A percentile compares a stretch with the other conserved stretches of the same genome.
Evolutionary conservation across 2,329 filamentous ascomycete genomes (phyloP).

Genomic region (Fusarium heterosporum): DNA sequence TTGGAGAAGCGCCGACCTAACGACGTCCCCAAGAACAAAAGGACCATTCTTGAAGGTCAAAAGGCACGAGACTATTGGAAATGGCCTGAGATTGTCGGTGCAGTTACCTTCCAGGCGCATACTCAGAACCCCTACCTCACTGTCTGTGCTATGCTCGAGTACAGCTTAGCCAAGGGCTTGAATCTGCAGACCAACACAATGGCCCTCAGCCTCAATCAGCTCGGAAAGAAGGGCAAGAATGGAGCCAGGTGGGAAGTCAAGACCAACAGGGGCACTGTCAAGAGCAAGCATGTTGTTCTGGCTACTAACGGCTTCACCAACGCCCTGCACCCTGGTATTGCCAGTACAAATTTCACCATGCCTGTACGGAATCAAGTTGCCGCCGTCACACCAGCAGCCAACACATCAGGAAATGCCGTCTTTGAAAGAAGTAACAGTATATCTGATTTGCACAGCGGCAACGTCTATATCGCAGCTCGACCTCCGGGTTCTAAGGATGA

Average conservation of each 20-base stretch:
- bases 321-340: conserved; percentile 17
- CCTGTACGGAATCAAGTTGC: conserved; percentile 27
- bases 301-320: conserved; percentile 31
- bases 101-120: conserved; percentile 28
- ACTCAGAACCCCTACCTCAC: conserved; percentile 30
- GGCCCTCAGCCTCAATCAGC: conserved; percentile 19
- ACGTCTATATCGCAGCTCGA: conserved; percentile 25
- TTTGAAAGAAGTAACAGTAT: conserved; percentile 24
- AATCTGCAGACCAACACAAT: conserved; percentile 31
- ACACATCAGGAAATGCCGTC: background rate
- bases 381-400: background rate
- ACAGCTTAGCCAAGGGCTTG: conserved; percentile 16
- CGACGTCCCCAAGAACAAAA: conserved; percentile 27
- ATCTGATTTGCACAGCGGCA: conserved; percentile 17
- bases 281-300: conserved; percentile 26
- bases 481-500: conserved; percentile 12
- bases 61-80: conserved; percentile 21
- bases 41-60: conserved; percentile 19
- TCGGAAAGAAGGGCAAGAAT: conserved; percentile 6
- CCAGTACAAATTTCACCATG: conserved; percentile 30
- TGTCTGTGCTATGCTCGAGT: conserved; percentile 22
- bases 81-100: conserved; percentile 21
- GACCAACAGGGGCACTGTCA: conserved; percentile 22
- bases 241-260: conserved; percentile 25
- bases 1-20: conserved; percentile 18